Evolutionary conservation across 73 alveolate genomes (phyloP).

Genomic region (Tetrahymena thermophila): DNA sequence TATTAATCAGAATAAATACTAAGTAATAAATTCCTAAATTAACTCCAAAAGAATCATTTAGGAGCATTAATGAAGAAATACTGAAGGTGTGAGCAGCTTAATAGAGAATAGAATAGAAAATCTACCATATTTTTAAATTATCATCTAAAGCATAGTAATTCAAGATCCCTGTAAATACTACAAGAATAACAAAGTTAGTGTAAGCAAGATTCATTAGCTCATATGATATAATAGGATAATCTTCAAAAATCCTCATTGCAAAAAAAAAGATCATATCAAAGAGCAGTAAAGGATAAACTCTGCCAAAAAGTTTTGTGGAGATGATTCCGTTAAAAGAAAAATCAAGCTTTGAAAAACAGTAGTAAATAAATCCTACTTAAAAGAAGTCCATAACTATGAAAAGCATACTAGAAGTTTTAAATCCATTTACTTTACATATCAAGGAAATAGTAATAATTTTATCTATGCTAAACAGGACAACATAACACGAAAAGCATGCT

Average conservation of each 20-base stretch:
- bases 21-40: neutral
- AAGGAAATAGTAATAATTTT: neutral
- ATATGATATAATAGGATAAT: neutral
- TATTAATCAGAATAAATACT: neutral
- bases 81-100: neutral
- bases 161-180: neutral
- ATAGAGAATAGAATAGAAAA: neutral
- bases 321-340: neutral
- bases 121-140: neutral
- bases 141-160: neutral
- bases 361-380: neutral
- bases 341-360: neutral
- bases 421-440: neutral
- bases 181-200: neutral
- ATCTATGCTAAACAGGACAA: neutral
- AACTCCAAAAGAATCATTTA: neutral
- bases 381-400: neutral
- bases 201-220: neutral
- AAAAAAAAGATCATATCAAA: neutral
- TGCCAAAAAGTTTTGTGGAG: neutral
- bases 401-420: neutral
- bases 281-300: neutral
- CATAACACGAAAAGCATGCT: neutral
- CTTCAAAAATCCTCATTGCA: neutral
- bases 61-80: neutral